Percentiles rank a stretch among this genome's conserved stretches.
These are phyloP conservation scores for Barnettozyma wickerhamii DNA, from an alignment of 805 yeast species.

Conservation along the genomic window DNA sequence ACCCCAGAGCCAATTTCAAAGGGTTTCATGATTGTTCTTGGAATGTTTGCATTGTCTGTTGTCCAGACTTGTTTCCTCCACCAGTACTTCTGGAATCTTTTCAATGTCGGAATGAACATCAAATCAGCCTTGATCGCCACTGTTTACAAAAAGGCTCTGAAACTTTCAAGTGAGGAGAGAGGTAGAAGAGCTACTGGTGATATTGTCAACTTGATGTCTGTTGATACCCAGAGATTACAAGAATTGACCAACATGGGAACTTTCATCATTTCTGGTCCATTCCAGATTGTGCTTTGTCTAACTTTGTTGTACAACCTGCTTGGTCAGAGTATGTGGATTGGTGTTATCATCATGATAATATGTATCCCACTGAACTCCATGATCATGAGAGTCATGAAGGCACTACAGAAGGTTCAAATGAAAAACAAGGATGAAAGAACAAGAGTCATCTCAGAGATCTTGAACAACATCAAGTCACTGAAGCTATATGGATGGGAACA, in stretches of 20 bases:
- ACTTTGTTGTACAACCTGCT: slow-evolving; percentile 64
- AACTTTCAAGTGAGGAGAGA: slow-evolving; percentile 66
- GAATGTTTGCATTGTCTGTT: slow-evolving; percentile 74
- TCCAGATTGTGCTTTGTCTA: slow-evolving; percentile 77
- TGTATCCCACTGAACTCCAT: slow-evolving; percentile 78
- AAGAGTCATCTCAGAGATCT: slow-evolving; percentile 78
- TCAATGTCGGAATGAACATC: slow-evolving; percentile 73
- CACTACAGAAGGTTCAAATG: slow-evolving; percentile 83
- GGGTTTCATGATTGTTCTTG: slow-evolving; percentile 71
- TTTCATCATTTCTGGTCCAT: slow-evolving; percentile 89
- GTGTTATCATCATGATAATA: slow-evolving; percentile 71
- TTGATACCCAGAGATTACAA: slow-evolving; percentile 85
- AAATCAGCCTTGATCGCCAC: slow-evolving; percentile 65
- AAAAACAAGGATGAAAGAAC: slow-evolving; percentile 88
- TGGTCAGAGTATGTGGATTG: slow-evolving; percentile 96
- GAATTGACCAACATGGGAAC: slow-evolving; percentile 76
- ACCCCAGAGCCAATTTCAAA: slow-evolving; percentile 51
- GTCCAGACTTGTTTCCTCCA: slow-evolving; percentile 73
- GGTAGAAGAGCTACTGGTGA: slow-evolving; percentile 81
- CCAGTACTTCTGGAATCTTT: slow-evolving; percentile 72
- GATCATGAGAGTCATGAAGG: slow-evolving; percentile 64
- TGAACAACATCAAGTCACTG: slow-evolving; percentile 87
- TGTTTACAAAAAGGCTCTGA: slow-evolving; percentile 64
- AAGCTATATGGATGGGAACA: slow-evolving; percentile 95
- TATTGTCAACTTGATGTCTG: slow-evolving; percentile 91